Conservation (phyloP, 352 stramenopile species). For the Saprolegnia diclina region DNA sequence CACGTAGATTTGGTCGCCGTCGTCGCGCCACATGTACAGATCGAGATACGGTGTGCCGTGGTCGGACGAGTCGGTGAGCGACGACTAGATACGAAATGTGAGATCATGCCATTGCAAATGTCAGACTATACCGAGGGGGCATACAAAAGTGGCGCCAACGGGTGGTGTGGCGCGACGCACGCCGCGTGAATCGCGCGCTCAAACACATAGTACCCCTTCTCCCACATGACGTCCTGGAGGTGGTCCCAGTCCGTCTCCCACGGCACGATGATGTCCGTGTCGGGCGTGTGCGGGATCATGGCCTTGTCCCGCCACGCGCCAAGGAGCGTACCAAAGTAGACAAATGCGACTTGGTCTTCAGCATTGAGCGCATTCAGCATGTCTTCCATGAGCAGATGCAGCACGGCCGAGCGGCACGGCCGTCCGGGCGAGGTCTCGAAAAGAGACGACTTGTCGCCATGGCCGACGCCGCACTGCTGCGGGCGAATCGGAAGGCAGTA, state of each 20-base stretch:
- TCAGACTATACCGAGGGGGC: background rate
- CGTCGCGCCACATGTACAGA: background rate
- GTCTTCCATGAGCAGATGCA: conserved; percentile 5
- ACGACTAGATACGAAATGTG: background rate
- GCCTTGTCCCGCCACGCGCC: background rate
- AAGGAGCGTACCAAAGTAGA: conserved; percentile 5
- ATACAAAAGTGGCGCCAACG: conserved; percentile 1
- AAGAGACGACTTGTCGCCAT: background rate
- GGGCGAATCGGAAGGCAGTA: conserved; percentile 3
- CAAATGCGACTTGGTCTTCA: conserved; percentile 7
- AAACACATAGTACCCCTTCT: background rate
- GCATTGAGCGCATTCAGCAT: background rate
- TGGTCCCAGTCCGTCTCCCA: conserved; percentile 3
- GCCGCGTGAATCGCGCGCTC: background rate
- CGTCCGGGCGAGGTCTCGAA: background rate
- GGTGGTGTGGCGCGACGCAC: conserved; percentile 5
- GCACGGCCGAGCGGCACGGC: background rate
- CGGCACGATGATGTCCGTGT: background rate
- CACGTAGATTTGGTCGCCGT: background rate
- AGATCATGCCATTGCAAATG: background rate
- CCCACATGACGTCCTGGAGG: background rate
- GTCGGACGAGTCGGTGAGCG: background rate
- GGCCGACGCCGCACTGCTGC: background rate
- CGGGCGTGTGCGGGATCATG: background rate
- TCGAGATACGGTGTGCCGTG: conserved; percentile 8